Evolutionary conservation across 495 filamentous ascomycete genomes (phyloP), one percentile per base, ranked within the genome.

Genomic region (Aspergillus olivimuriae): DNA sequence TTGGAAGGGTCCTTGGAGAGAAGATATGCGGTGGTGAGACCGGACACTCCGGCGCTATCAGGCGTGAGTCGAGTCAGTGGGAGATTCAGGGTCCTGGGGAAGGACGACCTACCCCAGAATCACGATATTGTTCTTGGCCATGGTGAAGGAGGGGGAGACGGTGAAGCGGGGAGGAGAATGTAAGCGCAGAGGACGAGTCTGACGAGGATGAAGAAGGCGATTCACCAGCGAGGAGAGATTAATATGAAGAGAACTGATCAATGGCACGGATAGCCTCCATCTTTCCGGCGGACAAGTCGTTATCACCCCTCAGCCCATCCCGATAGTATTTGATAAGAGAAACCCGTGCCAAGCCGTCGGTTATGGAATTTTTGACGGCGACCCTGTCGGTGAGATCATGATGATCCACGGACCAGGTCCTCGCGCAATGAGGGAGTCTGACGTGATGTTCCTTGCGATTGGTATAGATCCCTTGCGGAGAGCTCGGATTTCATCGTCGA

Each of bases 41-140:
- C 92, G 35, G 82, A 77, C 4, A 98, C 90, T 12, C 92, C 92
- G 44, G 92, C 94, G 31, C 92, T 96, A n/a, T n/a, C n/a, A n/a
- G n/a, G n/a, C n/a, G 50, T 24, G 18, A 20, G 14, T 18, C 21
- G 34, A 20, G 16, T 22, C n/a, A 46, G 18, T 14, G 17, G 34
- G 2, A n/a, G 21, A 10, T 43, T n/a, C 26, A 44, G 50, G 43
- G 4, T 47, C 4, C 2, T 38, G 31, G 40, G 8, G 11, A 4
- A 23, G 15, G 3, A 33, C 12, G 31, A 51, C 70, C 56, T 66
- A 83, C 82, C 82, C 82, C 37, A 84, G 59, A 37, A 86, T 70
- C 4, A 86, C 80, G 19, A 86, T 81, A 39, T 77, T 81, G 33
- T 38, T 38, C 12, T 68, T 63, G 28, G 67, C 50, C 68, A 70